These are phyloP conservation scores for Metschnikowia lunata DNA, from an alignment of 805 yeast genomes.

Conservation along the genomic window DNA sequence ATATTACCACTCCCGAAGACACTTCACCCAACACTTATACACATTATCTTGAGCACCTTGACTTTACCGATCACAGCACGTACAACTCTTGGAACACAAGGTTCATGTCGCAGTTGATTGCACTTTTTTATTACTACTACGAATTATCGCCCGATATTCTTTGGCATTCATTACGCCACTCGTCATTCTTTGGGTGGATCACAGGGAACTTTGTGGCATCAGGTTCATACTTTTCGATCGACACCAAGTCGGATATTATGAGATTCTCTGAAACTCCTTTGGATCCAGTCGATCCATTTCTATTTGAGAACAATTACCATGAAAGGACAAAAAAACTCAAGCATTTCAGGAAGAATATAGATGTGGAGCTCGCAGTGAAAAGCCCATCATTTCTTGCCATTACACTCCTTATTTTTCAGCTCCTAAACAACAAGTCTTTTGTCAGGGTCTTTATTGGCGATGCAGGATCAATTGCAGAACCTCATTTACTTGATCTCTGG, in stretches of 20 bases:
- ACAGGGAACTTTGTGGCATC: constrained; percentile 14
- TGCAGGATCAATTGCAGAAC: background rate
- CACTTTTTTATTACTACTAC: constrained; percentile 22
- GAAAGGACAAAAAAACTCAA: constrained; percentile 11
- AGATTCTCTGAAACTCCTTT: constrained; percentile 10
- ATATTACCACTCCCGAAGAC: constrained; percentile 22
- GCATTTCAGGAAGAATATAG: background rate
- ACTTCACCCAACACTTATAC: constrained; percentile 23
- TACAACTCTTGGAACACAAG: constrained; percentile 10
- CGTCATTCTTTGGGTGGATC: constrained; percentile 17
- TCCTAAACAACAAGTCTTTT: constrained; percentile 10
- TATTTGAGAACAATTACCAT: constrained; percentile 17
- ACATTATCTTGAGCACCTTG: constrained; percentile 11
- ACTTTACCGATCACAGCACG: constrained; percentile 10
- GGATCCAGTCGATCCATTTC: constrained; percentile 16
- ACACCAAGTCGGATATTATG: constrained; percentile 18
- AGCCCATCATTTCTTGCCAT: constrained; percentile 13
- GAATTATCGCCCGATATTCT: constrained; percentile 16
- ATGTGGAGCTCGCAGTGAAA: constrained; percentile 1
- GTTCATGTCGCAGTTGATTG: constrained; percentile 22
- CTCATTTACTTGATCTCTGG: constrained; percentile 25
- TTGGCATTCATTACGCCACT: constrained; percentile 8
- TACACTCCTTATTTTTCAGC: constrained; percentile 8
- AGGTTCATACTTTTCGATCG: constrained; percentile 13
- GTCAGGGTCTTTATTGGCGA: background rate